phyloP scores from a whole-genome alignment of 805 yeast species.

The Lipomyces sp. region DNA sequence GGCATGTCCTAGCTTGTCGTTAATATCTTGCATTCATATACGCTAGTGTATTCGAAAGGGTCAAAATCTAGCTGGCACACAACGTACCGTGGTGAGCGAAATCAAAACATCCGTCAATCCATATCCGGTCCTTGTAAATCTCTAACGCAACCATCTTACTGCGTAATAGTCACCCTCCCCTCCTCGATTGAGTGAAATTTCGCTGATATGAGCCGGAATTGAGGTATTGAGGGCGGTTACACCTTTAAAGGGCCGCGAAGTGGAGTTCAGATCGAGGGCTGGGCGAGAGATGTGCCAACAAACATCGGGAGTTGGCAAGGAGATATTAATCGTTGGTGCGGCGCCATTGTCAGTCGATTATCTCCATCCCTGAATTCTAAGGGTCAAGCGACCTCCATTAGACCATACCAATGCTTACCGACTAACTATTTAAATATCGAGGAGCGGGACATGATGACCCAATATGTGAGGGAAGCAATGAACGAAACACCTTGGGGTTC shows the following conservation, averaged over 20 bases:
- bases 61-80: background rate
- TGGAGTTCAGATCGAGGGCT: too few relatives aligned
- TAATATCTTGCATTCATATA: background rate
- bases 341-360: too few relatives aligned
- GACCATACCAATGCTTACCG: too few relatives aligned
- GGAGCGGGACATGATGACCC: too few relatives aligned
- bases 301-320: too few relatives aligned
- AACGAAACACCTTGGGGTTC: too few relatives aligned
- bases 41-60: background rate
- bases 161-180: background rate
- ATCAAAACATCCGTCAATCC: slow-evolving; percentile 99
- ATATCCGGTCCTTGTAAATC: slow-evolving; percentile 55
- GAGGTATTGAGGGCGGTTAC: background rate
- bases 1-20: slow-evolving; percentile 62
- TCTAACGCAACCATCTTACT: slow-evolving; percentile 22
- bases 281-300: too few relatives aligned
- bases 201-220: background rate
- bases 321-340: too few relatives aligned
- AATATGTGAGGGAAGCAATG: too few relatives aligned
- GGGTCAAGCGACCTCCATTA: background rate
- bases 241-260: too few relatives aligned
- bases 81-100: slow-evolving; percentile 89
- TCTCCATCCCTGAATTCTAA: too few relatives aligned
- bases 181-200: background rate
- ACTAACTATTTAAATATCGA: too few relatives aligned